A percentile compares a stretch with the other conserved stretches of the same genome.
These are phyloP conservation scores for Phoma herbarum DNA, from an alignment of 2,329 filamentous ascomycete species.

Conservation along the genomic window DNA sequence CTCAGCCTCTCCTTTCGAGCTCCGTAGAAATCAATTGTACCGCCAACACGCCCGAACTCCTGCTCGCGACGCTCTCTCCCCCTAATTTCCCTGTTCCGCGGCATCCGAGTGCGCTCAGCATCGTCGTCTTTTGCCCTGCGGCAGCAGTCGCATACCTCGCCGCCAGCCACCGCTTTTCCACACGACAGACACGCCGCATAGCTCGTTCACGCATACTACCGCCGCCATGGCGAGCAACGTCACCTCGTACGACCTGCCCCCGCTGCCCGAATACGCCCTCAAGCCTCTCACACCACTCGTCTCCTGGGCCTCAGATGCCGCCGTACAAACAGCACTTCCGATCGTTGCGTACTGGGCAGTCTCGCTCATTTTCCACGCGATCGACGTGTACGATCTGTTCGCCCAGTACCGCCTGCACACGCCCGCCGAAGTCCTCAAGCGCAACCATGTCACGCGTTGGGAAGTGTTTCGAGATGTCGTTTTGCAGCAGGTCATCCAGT, in stretches of 20 bases:
- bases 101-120: constrained; percentile 33
- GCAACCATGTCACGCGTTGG: constrained; percentile 85
- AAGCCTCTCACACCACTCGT: constrained; percentile 75
- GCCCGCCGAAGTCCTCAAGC: constrained; percentile 85
- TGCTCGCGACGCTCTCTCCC: constrained; percentile 29
- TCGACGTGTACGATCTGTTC: constrained; percentile 86
- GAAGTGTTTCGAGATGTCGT: constrained; percentile 92
- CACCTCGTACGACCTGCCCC: constrained; percentile 72
- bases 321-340: constrained; percentile 77
- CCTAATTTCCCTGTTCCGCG: constrained; percentile 41
- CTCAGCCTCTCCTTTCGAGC: constrained; percentile 45
- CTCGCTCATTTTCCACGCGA: constrained; percentile 84
- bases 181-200: constrained; percentile 8
- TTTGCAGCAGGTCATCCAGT: constrained; percentile 90
- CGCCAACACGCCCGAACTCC: constrained; percentile 8
- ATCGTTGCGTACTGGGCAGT: constrained; percentile 88
- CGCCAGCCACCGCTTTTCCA: neutral
- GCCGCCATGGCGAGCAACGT: constrained; percentile 51
- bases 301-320: constrained; percentile 80
- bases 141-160: constrained; percentile 8
- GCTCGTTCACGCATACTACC: constrained; percentile 7
- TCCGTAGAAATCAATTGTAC: constrained; percentile 4
- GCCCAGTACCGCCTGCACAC: constrained; percentile 94
- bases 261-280: constrained; percentile 83
- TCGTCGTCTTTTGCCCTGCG: constrained; percentile 12